phyloP scores from a whole-genome alignment of 1,284 basidiomycete species.

The Apiotrichum akiyoshidainum region DNA sequence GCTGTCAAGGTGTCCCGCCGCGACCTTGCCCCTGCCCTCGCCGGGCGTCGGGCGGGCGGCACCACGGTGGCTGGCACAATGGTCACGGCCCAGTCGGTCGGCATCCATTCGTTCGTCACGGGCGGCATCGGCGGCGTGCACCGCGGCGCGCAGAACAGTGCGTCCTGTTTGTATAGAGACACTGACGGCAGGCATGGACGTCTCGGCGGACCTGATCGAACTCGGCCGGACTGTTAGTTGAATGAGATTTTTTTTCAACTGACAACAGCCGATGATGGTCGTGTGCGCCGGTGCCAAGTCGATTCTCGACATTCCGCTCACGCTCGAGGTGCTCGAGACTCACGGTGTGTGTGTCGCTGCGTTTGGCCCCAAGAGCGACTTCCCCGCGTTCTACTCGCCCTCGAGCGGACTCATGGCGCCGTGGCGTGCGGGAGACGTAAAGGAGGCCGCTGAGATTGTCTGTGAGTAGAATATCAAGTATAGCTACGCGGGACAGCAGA shows the following conservation, averaged over 20 bases:
- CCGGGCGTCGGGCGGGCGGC: slow-evolving; percentile 70
- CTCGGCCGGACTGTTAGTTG: slow-evolving; percentile 63
- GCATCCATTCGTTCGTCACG: slow-evolving; percentile 67
- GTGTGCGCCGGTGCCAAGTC: slow-evolving; percentile 94
- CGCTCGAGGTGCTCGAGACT: slow-evolving; percentile 95
- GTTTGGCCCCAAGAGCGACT: slow-evolving; percentile 74
- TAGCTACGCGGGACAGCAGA: too few relatives aligned
- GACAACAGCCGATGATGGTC: slow-evolving; percentile 62
- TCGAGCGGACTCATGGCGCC: slow-evolving; percentile 63
- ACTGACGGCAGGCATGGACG: slow-evolving; percentile 70
- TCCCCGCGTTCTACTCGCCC: slow-evolving; percentile 88
- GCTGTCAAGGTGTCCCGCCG: slow-evolving; percentile 77
- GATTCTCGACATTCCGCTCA: slow-evolving; percentile 87
- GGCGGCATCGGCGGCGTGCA: slow-evolving; percentile 70
- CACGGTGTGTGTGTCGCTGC: slow-evolving; percentile 88
- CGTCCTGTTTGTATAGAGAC: slow-evolving; percentile 33
- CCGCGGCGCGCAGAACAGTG: slow-evolving; percentile 81
- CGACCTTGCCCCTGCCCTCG: slow-evolving; percentile 76
- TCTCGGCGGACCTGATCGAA: slow-evolving; percentile 86
- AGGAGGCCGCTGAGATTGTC: slow-evolving; percentile 25
- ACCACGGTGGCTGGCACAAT: slow-evolving; percentile 88
- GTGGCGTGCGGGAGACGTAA: slow-evolving; percentile 13
- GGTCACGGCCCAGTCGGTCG: slow-evolving; percentile 72
- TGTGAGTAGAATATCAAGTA: slow-evolving; percentile 3
- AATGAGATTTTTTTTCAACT: not conserved